Percentiles rank a stretch among this genome's conserved stretches.
phyloP scores from a whole-genome alignment of 1,284 basidiomycete genomes.

The Ustilago sp. region DNA sequence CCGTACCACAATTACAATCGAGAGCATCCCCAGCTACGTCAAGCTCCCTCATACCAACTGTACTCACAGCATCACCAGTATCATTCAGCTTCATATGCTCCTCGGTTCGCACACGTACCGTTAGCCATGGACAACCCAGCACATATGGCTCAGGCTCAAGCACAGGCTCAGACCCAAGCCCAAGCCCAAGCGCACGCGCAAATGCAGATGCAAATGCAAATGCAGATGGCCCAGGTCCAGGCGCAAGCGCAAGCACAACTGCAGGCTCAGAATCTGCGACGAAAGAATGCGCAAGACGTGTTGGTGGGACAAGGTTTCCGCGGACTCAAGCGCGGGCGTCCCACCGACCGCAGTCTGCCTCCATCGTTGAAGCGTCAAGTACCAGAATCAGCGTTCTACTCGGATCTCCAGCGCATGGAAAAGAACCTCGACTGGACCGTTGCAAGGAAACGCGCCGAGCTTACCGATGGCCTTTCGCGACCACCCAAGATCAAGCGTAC shows the following conservation, averaged over 20 bases:
- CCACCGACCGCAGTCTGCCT: slow-evolving; percentile 82
- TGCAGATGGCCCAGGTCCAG: slow-evolving; percentile 43
- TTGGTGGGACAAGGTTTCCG: slow-evolving; percentile 63
- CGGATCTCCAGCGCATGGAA: slow-evolving; percentile 86
- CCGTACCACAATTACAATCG: background rate
- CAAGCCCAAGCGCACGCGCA: slow-evolving; percentile 50
- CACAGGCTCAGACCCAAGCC: slow-evolving; percentile 52
- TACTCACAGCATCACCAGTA: slow-evolving; percentile 11
- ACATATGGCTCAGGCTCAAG: slow-evolving; percentile 46
- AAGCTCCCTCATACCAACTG: slow-evolving; percentile 27
- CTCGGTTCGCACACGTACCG: slow-evolving; percentile 8
- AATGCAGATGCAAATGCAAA: slow-evolving; percentile 42
- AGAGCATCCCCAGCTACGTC: slow-evolving; percentile 33
- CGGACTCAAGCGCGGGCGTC: slow-evolving; percentile 77
- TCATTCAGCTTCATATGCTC: slow-evolving; percentile 6
- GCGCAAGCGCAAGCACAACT: slow-evolving; percentile 60
- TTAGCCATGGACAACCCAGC: slow-evolving; percentile 41
- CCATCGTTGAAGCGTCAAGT: slow-evolving; percentile 76
- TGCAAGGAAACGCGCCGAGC: slow-evolving; percentile 87
- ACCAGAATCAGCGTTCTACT: slow-evolving; percentile 79
- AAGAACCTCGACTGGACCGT: slow-evolving; percentile 95
- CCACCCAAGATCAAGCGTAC: slow-evolving; percentile 78
- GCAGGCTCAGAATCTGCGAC: slow-evolving; percentile 43
- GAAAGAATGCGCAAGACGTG: slow-evolving; percentile 58
- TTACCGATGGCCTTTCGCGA: slow-evolving; percentile 65